A percentile compares a stretch with the other conserved stretches of the same genome.
phyloP scores from a whole-genome alignment of 805 yeast species.

The Komagataella mondaviorum region DNA sequence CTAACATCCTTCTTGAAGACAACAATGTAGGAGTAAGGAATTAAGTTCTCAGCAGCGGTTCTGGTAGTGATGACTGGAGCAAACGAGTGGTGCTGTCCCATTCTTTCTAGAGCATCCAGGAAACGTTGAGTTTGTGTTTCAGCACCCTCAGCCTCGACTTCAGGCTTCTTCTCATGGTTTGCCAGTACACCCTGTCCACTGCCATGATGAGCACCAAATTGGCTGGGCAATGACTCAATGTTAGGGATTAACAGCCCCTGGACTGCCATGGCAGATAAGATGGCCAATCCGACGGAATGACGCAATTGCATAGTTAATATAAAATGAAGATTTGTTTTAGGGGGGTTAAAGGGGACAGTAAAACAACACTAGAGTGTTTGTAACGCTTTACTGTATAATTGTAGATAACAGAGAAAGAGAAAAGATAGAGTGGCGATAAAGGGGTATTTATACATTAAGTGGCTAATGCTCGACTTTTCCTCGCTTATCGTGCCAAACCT shows the following conservation, averaged over 20 bases:
- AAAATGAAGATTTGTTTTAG: background rate
- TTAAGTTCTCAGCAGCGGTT: slow-evolving; percentile 28
- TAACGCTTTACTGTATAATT: background rate
- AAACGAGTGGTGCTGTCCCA: slow-evolving; percentile 1
- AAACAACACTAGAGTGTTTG: background rate
- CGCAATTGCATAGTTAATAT: slow-evolving; percentile 7
- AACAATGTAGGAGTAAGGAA: slow-evolving; percentile 72
- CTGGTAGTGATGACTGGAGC: slow-evolving; percentile 37
- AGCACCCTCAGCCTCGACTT: background rate
- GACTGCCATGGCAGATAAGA: slow-evolving; percentile 18
- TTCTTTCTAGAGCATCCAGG: slow-evolving; percentile 9
- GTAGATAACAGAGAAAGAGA: background rate
- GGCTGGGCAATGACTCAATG: slow-evolving; percentile 9
- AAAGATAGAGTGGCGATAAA: background rate
- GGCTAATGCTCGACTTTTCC: background rate
- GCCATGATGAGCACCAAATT: background rate
- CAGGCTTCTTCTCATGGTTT: background rate
- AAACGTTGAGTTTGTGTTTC: slow-evolving; percentile 1
- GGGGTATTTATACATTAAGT: background rate
- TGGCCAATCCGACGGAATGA: slow-evolving; percentile 12
- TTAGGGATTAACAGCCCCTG: slow-evolving; percentile 51
- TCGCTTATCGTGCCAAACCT: background rate
- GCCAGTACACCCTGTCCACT: background rate
- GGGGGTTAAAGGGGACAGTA: background rate
- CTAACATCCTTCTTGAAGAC: slow-evolving; percentile 61